Evolutionary conservation across 2,329 filamentous ascomycete species (phyloP).

Genomic region (Nothophoma quercina): DNA sequence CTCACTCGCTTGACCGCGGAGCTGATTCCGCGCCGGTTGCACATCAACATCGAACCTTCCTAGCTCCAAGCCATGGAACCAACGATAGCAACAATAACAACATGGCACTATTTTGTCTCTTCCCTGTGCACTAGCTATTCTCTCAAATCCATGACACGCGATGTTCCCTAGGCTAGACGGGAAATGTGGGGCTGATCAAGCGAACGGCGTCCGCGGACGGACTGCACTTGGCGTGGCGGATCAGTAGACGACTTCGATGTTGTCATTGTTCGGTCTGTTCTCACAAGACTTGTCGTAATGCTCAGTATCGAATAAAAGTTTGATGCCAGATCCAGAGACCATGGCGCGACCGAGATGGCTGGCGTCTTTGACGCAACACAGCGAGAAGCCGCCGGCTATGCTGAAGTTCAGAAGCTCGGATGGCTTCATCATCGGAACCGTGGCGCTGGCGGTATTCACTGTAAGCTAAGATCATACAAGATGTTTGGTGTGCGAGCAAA

Average conservation of each 20-base stretch:
- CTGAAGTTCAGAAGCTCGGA: conserved; percentile 45
- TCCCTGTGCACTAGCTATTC: no score
- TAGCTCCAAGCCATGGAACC: not conserved
- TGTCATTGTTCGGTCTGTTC: conserved; percentile 1
- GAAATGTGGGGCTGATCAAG: conserved; percentile 1
- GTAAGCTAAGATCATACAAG: conserved; percentile 25
- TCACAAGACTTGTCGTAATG: not conserved
- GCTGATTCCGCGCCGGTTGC: not conserved
- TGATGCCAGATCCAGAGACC: not conserved
- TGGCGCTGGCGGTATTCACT: conserved; percentile 48
- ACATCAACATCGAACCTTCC: not conserved
- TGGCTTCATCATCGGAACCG: conserved; percentile 44
- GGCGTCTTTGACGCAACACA: conserved; percentile 39
- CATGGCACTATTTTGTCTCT: not conserved
- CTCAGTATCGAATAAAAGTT: not conserved
- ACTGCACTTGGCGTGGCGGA: conserved; percentile 13
- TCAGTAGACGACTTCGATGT: not conserved
- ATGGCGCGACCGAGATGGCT: conserved; percentile 38
- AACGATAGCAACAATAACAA: not conserved
- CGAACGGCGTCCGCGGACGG: conserved; percentile 13
- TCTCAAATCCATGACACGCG: not conserved
- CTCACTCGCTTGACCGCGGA: not conserved
- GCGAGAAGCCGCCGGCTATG: conserved; percentile 39
- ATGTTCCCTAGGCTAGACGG: not conserved
- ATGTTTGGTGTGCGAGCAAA: not conserved